Conservation (phyloP, 345 rosid species). For the Streptanthus diversifolius region DNA sequence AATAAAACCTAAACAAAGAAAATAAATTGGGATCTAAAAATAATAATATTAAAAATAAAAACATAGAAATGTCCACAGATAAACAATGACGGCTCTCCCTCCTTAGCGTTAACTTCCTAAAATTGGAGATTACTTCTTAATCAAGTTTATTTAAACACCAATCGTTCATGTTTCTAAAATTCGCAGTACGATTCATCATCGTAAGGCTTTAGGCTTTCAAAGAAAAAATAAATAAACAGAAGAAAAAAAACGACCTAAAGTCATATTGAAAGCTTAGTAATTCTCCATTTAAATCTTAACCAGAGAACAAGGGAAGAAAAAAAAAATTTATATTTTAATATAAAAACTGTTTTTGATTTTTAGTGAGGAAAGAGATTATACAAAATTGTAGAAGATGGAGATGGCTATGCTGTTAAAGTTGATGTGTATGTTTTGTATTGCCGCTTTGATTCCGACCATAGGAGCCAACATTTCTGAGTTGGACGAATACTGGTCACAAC, state of each 20-base stretch:
- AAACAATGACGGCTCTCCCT: slow-evolving; percentile 31
- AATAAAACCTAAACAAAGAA: slow-evolving; percentile 17
- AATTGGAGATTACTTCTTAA: slow-evolving; percentile 12
- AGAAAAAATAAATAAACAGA: neutral
- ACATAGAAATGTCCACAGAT: slow-evolving; percentile 22
- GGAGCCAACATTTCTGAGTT: slow-evolving; percentile 41
- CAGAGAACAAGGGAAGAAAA: neutral
- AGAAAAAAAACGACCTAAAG: slow-evolving; percentile 11
- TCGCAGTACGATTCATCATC: slow-evolving; percentile 27
- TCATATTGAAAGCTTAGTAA: slow-evolving; percentile 29
- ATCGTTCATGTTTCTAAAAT: neutral
- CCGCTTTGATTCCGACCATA: slow-evolving; percentile 21
- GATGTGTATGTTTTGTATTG: slow-evolving; percentile 33
- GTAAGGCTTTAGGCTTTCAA: slow-evolving; percentile 27
- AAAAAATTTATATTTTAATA: neutral
- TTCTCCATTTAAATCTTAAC: neutral
- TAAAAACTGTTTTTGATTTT: neutral
- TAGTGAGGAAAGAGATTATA: neutral
- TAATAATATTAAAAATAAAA: slow-evolving; percentile 12
- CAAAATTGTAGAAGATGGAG: slow-evolving; percentile 17
- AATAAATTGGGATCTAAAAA: slow-evolving; percentile 16
- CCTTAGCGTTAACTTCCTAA: slow-evolving; percentile 27
- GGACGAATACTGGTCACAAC: slow-evolving; percentile 59
- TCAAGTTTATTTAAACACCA: slow-evolving; percentile 29
- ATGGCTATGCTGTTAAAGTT: slow-evolving; percentile 25